A percentile compares a stretch with the other conserved stretches of the same genome.
These are phyloP conservation scores for Coemansia sp. DNA, from an alignment of 192 early-diverging fungal genomes.

Conservation along the genomic window DNA sequence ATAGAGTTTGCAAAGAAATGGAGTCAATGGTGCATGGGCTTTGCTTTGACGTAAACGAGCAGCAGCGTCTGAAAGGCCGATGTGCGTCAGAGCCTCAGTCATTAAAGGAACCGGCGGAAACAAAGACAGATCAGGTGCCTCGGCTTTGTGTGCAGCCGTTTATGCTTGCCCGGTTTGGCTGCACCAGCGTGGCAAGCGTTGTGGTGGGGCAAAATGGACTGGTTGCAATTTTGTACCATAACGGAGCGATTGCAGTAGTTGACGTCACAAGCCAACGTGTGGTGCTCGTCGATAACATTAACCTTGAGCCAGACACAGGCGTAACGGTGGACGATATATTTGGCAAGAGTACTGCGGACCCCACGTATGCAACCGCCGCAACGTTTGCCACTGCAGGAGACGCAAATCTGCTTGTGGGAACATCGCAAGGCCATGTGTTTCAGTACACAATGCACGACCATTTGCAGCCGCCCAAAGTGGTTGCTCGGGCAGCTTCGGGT, in stretches of 20 bases:
- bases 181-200: conserved; percentile 7
- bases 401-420: conserved; percentile 13
- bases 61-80: background rate
- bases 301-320: conserved; percentile 11
- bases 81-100: background rate
- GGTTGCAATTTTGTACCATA: conserved; percentile 19
- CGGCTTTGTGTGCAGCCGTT: conserved; percentile 25
- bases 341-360: background rate
- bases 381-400: background rate
- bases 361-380: background rate
- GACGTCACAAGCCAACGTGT: conserved; percentile 28
- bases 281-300: conserved; percentile 42
- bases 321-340: background rate
- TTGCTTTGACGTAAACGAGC: conserved; percentile 6
- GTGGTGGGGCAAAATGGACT: conserved; percentile 22
- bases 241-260: conserved; percentile 38
- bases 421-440: conserved; percentile 27
- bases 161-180: conserved; percentile 36
- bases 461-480: conserved; percentile 4
- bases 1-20: conserved; percentile 18
- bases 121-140: background rate
- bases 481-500: background rate
- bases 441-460: conserved; percentile 10
- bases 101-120: too few relatives aligned
- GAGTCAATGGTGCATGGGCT: conserved; percentile 29